Base-by-base conservation (phyloP, 1,284 basidiomycete genomes). In the Sparassis latifolia region DNA sequence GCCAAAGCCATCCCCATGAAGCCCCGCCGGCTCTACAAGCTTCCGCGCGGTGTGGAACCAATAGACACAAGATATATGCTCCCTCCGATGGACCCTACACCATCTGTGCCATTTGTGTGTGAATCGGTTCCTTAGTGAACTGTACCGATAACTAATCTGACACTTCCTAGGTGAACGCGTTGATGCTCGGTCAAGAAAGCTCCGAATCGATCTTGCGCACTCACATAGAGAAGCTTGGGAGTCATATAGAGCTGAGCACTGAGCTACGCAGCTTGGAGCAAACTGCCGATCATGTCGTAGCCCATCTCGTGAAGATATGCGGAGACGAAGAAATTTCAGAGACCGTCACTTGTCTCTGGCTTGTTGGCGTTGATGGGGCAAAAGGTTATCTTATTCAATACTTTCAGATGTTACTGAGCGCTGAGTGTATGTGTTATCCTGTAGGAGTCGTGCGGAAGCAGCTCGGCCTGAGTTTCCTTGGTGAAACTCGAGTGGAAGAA, bases 301-400 rank as follows among this genome's bases (percentile, higher is more conserved):
- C 50, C 9, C 47, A 53, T 2, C n/a, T 59, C 40, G 39, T 50
- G n/a, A 55, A 51, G 32, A 48, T 30, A 0, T 33, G 31, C 2
- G 49, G 39, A 10, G 51, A 44, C 33, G 20, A 33, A 31, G 55
- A 55, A 40, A 31, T 28, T 1, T 2, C 20, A 4, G 52, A 55
- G 32, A 54, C 42, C 54, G 47, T 60, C 29, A 29, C 45, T 4
- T 51, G 48, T n/a, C 49, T 50, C 4, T 69, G 55, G 43, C 44
- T 72, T 3, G 51, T 71, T 10, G 70, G 70, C 3, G 60, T 67
- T 2, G 69, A 71, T 56, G 70, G 70, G 5, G 69, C 63, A 5
- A 61, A 55, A 59, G 63, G 69, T 70, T 32, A 31, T 10, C 30
- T 27, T 33, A 12, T 38, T 31, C 30, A 29, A 28, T 44, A 5